These are phyloP conservation scores for Karstenula rhodostoma DNA, from an alignment of 2,329 filamentous ascomycete species.

Conservation along the genomic window DNA sequence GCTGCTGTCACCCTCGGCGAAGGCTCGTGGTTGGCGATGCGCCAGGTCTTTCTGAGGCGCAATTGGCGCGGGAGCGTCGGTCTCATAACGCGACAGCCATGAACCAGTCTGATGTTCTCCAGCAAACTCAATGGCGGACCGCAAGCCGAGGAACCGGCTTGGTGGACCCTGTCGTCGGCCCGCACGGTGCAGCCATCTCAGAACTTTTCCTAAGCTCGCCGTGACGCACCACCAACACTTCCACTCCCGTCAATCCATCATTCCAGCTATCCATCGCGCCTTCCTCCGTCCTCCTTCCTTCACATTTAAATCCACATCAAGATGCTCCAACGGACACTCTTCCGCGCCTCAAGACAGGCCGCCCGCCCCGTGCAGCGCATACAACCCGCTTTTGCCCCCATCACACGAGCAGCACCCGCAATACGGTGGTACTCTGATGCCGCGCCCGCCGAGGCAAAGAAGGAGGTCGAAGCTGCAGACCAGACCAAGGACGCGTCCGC, in stretches of 20 bases:
- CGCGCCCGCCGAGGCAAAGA: conserved; percentile 41
- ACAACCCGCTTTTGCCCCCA: conserved; percentile 51
- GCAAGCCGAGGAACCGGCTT: conserved; percentile 25
- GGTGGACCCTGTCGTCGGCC: conserved; percentile 25
- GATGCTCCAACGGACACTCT: conserved; percentile 61
- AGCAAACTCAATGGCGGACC: conserved; percentile 22
- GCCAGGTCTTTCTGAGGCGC: conserved; percentile 19
- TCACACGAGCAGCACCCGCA: conserved; percentile 45
- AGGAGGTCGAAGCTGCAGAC: conserved; percentile 49
- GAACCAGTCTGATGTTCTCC: background rate
- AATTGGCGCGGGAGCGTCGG: conserved; percentile 27
- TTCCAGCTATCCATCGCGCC: conserved; percentile 13
- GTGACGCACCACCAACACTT: conserved; percentile 21
- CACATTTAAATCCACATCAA: conserved; percentile 29
- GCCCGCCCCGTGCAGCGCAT: conserved; percentile 47
- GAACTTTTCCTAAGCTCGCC: conserved; percentile 21
- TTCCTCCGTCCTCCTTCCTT: conserved; percentile 7
- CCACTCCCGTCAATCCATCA: conserved; percentile 28
- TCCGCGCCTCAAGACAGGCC: conserved; percentile 57
- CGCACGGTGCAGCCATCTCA: conserved; percentile 26
- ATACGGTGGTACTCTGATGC: conserved; percentile 58
- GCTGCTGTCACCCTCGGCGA: conserved; percentile 15
- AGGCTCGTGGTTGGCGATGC: background rate
- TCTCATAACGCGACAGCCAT: conserved; percentile 27
- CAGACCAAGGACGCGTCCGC: conserved; percentile 53